These are phyloP conservation scores for Sphagnurus paluster DNA, from an alignment of 1,284 basidiomycete species.

Conservation along the genomic window DNA sequence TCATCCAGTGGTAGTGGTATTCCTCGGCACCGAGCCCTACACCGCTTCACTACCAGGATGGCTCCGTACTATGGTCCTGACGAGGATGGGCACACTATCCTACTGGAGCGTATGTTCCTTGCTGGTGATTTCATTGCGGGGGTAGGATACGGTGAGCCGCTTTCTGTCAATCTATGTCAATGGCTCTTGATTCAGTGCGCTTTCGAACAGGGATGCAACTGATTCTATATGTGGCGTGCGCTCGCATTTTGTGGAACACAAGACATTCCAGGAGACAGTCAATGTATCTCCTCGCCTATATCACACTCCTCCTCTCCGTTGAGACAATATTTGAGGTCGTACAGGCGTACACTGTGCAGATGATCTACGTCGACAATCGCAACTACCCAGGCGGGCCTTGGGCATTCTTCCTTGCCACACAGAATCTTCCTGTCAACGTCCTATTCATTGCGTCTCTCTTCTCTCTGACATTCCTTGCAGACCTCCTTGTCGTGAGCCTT, in stretches of 20 bases:
- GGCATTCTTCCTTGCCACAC: slow-evolving; percentile 40
- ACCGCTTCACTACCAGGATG: slow-evolving; percentile 1
- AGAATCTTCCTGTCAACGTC: slow-evolving; percentile 39
- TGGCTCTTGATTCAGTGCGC: not conserved
- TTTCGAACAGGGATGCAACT: slow-evolving; percentile 35
- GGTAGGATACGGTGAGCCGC: slow-evolving; percentile 30
- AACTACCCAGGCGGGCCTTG: slow-evolving; percentile 43
- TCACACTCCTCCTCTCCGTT: slow-evolving; percentile 36
- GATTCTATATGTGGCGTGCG: slow-evolving; percentile 37
- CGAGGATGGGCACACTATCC: slow-evolving; percentile 27
- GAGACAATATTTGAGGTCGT: slow-evolving; percentile 39
- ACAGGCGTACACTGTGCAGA: slow-evolving; percentile 38
- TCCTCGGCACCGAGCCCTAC: too few species aligned
- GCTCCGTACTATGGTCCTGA: slow-evolving; percentile 31
- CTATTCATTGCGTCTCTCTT: slow-evolving; percentile 43
- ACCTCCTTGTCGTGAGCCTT: slow-evolving; percentile 37
- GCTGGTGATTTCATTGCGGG: slow-evolving; percentile 36
- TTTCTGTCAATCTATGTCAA: not conserved
- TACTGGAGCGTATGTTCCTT: slow-evolving; percentile 37
- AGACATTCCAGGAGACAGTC: slow-evolving; percentile 28
- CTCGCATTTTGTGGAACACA: slow-evolving; percentile 39
- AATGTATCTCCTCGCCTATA: slow-evolving; percentile 38
- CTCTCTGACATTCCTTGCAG: slow-evolving; percentile 40
- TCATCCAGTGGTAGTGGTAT: too few species aligned
- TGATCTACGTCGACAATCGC: slow-evolving; percentile 45